Evolutionary conservation across 2,329 filamentous ascomycete species (phyloP).

Genomic region (Zymoseptoria ardabiliae): DNA sequence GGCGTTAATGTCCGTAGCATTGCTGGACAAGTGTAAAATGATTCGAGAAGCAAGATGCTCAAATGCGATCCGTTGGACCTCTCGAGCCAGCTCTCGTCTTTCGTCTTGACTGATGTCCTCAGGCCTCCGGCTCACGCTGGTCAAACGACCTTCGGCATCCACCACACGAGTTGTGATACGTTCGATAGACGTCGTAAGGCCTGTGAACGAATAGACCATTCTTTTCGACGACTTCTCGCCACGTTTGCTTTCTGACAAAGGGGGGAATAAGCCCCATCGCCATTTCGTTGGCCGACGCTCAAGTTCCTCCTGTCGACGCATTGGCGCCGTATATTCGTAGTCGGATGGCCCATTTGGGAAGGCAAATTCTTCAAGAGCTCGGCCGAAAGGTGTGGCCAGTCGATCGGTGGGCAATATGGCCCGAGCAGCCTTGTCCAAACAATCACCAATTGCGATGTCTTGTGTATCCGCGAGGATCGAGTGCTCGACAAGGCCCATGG

Average conservation of each 20-base stretch:
- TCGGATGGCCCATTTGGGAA: conserved; percentile 48
- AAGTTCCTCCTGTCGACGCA: conserved; percentile 52
- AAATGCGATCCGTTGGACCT: conserved; percentile 73
- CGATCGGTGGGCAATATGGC: conserved; percentile 59
- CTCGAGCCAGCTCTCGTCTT: conserved; percentile 60
- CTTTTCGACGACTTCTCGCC: conserved; percentile 31
- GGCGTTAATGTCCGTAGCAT: conserved; percentile 39
- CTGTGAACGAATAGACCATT: conserved; percentile 68
- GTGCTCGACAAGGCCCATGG: conserved; percentile 60
- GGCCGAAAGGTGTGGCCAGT: conserved; percentile 70
- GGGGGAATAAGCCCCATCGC: conserved; percentile 64
- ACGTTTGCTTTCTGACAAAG: conserved; percentile 51
- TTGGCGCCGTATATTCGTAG: conserved; percentile 54
- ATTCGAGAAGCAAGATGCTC: conserved; percentile 77
- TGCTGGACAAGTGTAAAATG: conserved; percentile 42
- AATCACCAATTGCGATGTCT: conserved; percentile 86
- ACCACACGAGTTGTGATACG: conserved; percentile 41
- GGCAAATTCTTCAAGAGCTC: conserved; percentile 69
- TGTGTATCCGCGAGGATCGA: conserved; percentile 61
- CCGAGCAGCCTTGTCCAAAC: conserved; percentile 80
- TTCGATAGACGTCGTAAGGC: conserved; percentile 59
- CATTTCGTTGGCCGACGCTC: conserved; percentile 40
- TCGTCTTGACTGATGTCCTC: conserved; percentile 49
- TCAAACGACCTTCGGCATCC: conserved; percentile 22
- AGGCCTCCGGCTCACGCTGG: conserved; percentile 27